Conservation (phyloP, 202 grass and related monocot genomes). For the Setaria italica region DNA sequence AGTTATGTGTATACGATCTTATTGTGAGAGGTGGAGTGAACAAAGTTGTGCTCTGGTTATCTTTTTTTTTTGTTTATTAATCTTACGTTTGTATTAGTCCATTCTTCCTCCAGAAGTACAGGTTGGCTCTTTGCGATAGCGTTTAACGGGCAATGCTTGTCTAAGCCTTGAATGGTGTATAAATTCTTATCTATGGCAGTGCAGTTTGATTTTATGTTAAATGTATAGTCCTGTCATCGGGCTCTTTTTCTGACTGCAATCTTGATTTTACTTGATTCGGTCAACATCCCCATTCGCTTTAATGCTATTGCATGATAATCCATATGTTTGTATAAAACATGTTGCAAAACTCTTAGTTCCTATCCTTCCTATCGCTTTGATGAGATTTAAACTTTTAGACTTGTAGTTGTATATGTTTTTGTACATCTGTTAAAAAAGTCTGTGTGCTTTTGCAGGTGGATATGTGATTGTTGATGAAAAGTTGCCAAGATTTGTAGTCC, state of each 20-base stretch:
- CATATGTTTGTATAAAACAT: background rate
- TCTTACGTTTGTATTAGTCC: background rate
- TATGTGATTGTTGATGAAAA: slow-evolving; percentile 91
- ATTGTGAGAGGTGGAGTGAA: background rate
- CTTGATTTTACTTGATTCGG: slow-evolving; percentile 11
- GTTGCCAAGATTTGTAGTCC: slow-evolving; percentile 83
- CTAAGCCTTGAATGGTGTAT: background rate
- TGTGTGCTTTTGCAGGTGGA: slow-evolving; percentile 61
- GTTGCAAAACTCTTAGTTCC: background rate
- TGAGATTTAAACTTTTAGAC: background rate
- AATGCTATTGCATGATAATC: background rate
- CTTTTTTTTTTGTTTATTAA: background rate
- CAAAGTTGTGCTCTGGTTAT: background rate
- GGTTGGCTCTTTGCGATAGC: background rate
- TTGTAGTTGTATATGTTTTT: background rate
- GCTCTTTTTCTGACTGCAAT: background rate
- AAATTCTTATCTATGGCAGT: background rate
- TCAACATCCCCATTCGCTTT: background rate
- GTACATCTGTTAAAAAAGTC: slow-evolving; percentile 14
- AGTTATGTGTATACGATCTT: background rate
- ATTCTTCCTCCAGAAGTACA: background rate
- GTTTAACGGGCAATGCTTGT: background rate
- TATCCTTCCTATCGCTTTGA: background rate
- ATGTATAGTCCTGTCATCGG: background rate
- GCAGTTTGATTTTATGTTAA: background rate